These are phyloP conservation scores for Oehlia diaphana DNA, from an alignment of 192 early-diverging fungal genomes.

Conservation along the genomic window DNA sequence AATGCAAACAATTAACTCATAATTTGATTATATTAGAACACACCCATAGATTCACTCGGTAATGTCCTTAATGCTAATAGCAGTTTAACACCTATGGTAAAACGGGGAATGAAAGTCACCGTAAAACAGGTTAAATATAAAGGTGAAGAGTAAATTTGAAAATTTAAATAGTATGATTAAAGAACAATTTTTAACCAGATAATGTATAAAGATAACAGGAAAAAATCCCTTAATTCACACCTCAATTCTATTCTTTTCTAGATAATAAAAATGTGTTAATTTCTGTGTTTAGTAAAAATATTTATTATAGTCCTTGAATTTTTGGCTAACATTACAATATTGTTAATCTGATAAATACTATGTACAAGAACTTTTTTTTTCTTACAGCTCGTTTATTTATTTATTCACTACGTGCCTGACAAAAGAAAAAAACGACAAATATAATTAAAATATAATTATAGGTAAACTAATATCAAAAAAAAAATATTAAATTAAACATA, in stretches of 20 bases:
- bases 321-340: background rate
- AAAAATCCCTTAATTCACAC: background rate
- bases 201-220: background rate
- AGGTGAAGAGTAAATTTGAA: background rate
- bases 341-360: too few relatives aligned
- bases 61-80: conserved; percentile 14
- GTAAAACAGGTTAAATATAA: conserved; percentile 5
- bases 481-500: background rate
- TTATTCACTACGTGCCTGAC: background rate
- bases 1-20: background rate
- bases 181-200: background rate
- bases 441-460: too few relatives aligned
- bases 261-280: background rate
- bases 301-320: background rate
- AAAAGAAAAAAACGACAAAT: background rate
- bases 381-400: too few relatives aligned
- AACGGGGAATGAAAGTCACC: conserved; percentile 10
- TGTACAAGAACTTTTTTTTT: too few relatives aligned
- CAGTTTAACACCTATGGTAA: background rate
- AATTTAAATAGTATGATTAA: background rate
- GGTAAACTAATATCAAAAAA: too few relatives aligned
- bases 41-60: background rate
- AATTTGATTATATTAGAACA: background rate
- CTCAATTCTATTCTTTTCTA: background rate
- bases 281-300: background rate